phyloP scores from a whole-genome alignment of 768 basidiomycete genomes.

The Mycena pura region DNA sequence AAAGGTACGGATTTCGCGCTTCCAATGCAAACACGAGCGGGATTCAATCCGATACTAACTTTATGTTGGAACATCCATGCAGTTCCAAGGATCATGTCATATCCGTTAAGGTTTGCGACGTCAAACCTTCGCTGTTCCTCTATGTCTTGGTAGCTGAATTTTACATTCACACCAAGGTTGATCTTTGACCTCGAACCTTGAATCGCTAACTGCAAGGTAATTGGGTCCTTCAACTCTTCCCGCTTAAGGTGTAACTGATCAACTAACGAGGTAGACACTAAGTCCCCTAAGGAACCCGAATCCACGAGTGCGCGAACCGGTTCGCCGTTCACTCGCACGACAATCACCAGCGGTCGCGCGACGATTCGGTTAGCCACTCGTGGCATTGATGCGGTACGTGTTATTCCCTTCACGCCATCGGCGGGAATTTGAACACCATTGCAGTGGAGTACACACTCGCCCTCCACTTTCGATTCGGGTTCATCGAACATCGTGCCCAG shows the following conservation, averaged over 20 bases:
- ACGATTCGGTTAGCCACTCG: neutral
- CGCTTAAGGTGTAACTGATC: constrained; percentile 41
- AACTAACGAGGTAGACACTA: constrained; percentile 41
- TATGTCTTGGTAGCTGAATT: constrained; percentile 43
- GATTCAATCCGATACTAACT: constrained; percentile 26
- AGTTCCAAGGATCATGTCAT: constrained; percentile 36
- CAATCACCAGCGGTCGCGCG: constrained; percentile 18
- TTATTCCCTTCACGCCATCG: too few relatives aligned
- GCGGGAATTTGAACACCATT: too few relatives aligned
- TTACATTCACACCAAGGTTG: constrained; percentile 31
- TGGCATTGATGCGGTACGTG: neutral
- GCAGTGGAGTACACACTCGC: too few relatives aligned
- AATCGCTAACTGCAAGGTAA: constrained; percentile 14
- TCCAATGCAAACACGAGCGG: constrained; percentile 16
- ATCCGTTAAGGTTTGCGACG: constrained; percentile 33
- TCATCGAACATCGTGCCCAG: too few relatives aligned
- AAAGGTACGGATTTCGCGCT: constrained; percentile 14
- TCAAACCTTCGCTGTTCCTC: constrained; percentile 32
- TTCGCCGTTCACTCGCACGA: constrained; percentile 37
- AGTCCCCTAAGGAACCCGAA: constrained; percentile 45
- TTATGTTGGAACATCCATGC: constrained; percentile 35
- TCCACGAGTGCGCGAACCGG: constrained; percentile 42
- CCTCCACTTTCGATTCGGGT: too few relatives aligned
- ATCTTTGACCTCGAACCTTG: constrained; percentile 44
- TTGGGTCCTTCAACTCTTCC: constrained; percentile 33